Conservation (phyloP, 495 filamentous ascomycete species). For the Xylaria longipes region DNA sequence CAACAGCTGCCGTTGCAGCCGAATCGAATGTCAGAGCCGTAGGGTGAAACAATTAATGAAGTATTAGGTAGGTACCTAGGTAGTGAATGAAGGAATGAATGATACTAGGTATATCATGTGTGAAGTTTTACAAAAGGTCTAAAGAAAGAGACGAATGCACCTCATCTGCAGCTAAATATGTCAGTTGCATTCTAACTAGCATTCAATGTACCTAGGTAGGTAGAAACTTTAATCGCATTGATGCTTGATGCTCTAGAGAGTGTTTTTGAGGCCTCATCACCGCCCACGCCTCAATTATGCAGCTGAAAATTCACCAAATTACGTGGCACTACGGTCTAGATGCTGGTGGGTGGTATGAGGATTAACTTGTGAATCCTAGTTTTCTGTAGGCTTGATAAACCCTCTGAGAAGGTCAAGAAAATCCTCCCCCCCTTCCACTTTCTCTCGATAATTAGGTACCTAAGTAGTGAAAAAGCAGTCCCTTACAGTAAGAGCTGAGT, state of each 20-base stretch:
- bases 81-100: background rate
- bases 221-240: background rate
- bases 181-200: background rate
- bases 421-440: too few relatives aligned
- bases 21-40: background rate
- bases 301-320: background rate
- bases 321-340: background rate
- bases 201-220: too few relatives aligned
- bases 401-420: background rate
- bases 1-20: background rate
- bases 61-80: background rate
- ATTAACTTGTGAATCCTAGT: background rate
- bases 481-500: background rate
- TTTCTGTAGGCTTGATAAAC: background rate
- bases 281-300: conserved; percentile 2
- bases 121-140: background rate
- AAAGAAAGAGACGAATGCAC: background rate
- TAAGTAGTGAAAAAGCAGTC: background rate
- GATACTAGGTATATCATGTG: background rate
- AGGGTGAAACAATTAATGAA: background rate
- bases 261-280: conserved; percentile 3
- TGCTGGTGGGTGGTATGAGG: background rate
- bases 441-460: background rate
- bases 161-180: background rate
- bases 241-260: background rate